These are phyloP conservation scores for Cladosporium sp. DNA, from an alignment of 2,329 filamentous ascomycete genomes.

Conservation along the genomic window DNA sequence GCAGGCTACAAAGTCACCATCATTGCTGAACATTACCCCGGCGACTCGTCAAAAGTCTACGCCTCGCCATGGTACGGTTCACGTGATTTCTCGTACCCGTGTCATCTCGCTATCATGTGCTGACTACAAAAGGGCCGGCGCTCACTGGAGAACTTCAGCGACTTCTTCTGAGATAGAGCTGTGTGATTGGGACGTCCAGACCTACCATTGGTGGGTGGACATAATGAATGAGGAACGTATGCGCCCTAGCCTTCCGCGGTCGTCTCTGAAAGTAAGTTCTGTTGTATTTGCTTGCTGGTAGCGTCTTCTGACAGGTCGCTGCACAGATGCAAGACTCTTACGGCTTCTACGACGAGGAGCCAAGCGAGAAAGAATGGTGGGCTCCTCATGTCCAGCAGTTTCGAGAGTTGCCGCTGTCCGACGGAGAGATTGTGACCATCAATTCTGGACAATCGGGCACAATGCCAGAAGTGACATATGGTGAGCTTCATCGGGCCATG, in stretches of 20 bases:
- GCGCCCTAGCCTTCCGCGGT: conserved; percentile 18
- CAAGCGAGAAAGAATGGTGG: conserved; percentile 34
- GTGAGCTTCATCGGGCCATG: conserved; percentile 31
- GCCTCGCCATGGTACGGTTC: conserved; percentile 41
- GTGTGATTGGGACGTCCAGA: conserved; percentile 41
- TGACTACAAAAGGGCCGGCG: conserved; percentile 39
- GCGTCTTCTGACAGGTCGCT: background rate
- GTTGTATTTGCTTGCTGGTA: background rate
- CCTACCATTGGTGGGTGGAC: conserved; percentile 37
- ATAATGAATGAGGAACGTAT: conserved; percentile 28
- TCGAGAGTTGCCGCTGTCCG: conserved; percentile 16
- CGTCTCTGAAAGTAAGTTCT: conserved; percentile 22
- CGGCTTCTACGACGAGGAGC: conserved; percentile 13
- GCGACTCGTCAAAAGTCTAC: conserved; percentile 38
- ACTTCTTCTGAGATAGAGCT: conserved; percentile 29
- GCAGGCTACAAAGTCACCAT: conserved; percentile 39
- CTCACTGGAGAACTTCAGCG: conserved; percentile 45
- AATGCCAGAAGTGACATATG: conserved; percentile 17
- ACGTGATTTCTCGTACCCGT: conserved; percentile 28
- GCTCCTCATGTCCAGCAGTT: conserved; percentile 33
- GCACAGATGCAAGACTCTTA: background rate
- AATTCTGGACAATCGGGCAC: conserved; percentile 18
- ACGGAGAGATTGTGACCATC: conserved; percentile 18
- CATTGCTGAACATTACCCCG: conserved; percentile 40
- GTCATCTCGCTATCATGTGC: background rate